A percentile compares a stretch with the other conserved stretches of the same genome.
phyloP scores from a whole-genome alignment of 257 asterid species.

The Solanum chiquidenum region DNA sequence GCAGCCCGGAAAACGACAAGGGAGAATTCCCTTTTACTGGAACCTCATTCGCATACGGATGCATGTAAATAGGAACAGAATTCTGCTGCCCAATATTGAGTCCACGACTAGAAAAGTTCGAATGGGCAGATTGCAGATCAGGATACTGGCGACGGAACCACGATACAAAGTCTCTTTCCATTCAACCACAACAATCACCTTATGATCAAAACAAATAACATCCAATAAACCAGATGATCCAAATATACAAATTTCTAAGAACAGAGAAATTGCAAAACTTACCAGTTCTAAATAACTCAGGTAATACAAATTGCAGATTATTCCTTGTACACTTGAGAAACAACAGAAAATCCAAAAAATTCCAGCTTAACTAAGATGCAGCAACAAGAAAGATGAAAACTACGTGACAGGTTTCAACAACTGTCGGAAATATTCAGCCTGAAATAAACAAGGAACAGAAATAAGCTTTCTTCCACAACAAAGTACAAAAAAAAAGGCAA shows the following conservation, averaged over 20 bases:
- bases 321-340: conserved; percentile 26
- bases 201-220: background rate
- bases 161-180: conserved; percentile 54
- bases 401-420: conserved; percentile 96
- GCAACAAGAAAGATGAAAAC: conserved; percentile 21
- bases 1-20: background rate
- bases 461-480: background rate
- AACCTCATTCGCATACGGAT: conserved; percentile 22
- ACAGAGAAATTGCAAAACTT: background rate
- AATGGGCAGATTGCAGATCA: conserved; percentile 7
- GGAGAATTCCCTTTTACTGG: conserved; percentile 30
- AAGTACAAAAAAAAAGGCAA: background rate
- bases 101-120: conserved; percentile 23
- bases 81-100: conserved; percentile 19
- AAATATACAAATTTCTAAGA: too few species aligned
- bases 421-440: conserved; percentile 96
- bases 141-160: conserved; percentile 32
- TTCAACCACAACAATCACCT: conserved; percentile 51
- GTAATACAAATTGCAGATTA: conserved; percentile 28
- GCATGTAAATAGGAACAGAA: conserved; percentile 17
- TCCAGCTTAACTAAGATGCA: conserved; percentile 53
- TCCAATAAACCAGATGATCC: background rate
- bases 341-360: conserved; percentile 21
- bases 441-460: conserved; percentile 19
- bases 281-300: conserved; percentile 14